phyloP scores from a whole-genome alignment of 2,329 filamentous ascomycete species.

The Botryotinia convoluta region DNA sequence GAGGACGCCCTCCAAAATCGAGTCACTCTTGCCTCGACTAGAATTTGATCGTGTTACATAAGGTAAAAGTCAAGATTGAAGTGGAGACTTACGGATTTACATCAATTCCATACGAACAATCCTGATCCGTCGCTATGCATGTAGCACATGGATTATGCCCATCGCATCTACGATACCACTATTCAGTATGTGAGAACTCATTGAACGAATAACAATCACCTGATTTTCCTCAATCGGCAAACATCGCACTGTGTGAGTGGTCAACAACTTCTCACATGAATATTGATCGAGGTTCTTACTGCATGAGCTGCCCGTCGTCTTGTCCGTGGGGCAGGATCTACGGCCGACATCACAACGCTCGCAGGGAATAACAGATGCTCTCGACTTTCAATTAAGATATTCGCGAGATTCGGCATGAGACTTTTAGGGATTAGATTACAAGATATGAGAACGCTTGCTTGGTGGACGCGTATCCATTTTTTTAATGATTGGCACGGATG shows the following conservation, averaged over 20 bases:
- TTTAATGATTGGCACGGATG: neutral
- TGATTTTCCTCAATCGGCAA: conserved; percentile 48
- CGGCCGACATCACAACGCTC: conserved; percentile 10
- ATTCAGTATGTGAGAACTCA: neutral
- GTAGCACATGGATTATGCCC: conserved; percentile 45
- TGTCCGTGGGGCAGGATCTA: conserved; percentile 9
- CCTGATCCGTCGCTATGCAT: conserved; percentile 28
- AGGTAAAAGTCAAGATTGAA: neutral
- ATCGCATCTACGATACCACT: conserved; percentile 43
- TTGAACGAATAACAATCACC: conserved; percentile 37
- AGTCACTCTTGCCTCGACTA: conserved; percentile 50
- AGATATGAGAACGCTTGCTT: neutral
- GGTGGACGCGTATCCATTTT: neutral
- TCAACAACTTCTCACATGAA: neutral
- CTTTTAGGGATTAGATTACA: neutral
- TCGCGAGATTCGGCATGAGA: neutral
- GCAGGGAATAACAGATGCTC: neutral
- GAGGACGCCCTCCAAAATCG: conserved; percentile 50
- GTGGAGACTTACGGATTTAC: conserved; percentile 30
- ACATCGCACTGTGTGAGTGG: conserved; percentile 44
- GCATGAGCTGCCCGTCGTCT: conserved; percentile 33
- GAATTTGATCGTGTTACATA: neutral
- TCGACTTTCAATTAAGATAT: neutral
- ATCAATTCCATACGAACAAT: conserved; percentile 37
- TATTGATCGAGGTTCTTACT: conserved; percentile 24